Evolutionary conservation across 305 asterid species (phyloP).

Genomic region (Fraxinus xanthoxyloides): DNA sequence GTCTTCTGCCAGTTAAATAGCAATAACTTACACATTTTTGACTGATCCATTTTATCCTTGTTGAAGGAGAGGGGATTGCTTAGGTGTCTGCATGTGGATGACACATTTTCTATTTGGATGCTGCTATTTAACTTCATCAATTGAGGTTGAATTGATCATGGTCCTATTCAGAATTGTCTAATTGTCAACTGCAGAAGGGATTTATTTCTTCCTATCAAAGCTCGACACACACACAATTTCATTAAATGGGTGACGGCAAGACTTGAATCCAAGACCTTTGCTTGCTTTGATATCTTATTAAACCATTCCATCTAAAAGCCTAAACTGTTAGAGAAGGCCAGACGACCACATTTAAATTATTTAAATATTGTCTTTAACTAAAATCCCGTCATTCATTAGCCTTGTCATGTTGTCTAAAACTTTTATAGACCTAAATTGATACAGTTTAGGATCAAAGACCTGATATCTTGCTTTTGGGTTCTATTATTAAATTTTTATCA

Average conservation of each 20-base stretch:
- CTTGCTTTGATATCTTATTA: neutral
- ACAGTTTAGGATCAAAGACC: neutral
- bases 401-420: neutral
- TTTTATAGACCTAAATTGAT: neutral
- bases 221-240: neutral
- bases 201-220: neutral
- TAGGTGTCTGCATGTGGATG: neutral
- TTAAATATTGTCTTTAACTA: neutral
- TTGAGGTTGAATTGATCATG: neutral
- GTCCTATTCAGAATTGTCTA: neutral
- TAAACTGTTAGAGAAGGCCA: neutral
- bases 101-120: neutral
- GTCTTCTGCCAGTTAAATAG: too few relatives aligned
- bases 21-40: neutral
- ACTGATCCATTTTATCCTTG: neutral
- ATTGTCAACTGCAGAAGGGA: neutral
- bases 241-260: neutral
- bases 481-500: neutral
- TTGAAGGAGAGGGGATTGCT: neutral
- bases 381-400: neutral
- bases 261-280: neutral
- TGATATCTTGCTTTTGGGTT: neutral
- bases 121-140: neutral
- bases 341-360: neutral
- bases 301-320: neutral